Evolutionary conservation across 805 yeast species (phyloP).

Genomic region (Candida patagonica): DNA sequence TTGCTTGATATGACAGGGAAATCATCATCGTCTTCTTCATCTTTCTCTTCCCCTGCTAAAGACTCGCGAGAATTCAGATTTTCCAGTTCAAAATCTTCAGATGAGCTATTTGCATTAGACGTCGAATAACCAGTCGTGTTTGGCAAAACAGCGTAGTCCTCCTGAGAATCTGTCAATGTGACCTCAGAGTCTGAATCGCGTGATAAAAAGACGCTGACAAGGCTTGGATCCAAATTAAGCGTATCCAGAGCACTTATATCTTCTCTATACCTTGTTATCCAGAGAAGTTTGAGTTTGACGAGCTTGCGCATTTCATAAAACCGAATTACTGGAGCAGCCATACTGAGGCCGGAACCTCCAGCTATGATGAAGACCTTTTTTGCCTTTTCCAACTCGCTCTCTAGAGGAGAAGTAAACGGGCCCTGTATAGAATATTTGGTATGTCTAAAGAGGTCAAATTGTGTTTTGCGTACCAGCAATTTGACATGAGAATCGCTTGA

Average conservation of each 20-base stretch:
- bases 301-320: slow-evolving; percentile 66
- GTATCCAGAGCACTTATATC: slow-evolving; percentile 73
- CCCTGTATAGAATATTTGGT: slow-evolving; percentile 31
- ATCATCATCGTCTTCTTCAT: background rate
- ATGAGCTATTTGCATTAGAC: slow-evolving; percentile 5
- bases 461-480: slow-evolving; percentile 33
- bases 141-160: background rate
- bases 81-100: slow-evolving; percentile 15
- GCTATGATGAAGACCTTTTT: slow-evolving; percentile 42
- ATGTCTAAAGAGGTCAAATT: slow-evolving; percentile 14
- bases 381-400: slow-evolving; percentile 36
- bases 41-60: background rate
- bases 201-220: slow-evolving; percentile 40
- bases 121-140: slow-evolving; percentile 1
- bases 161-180: background rate
- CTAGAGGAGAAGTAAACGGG: slow-evolving; percentile 24
- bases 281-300: slow-evolving; percentile 58
- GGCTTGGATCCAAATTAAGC: slow-evolving; percentile 37
- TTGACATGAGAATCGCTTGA: slow-evolving; percentile 36
- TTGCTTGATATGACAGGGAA: too few species aligned
- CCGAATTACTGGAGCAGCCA: slow-evolving; percentile 73
- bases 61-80: slow-evolving; percentile 11
- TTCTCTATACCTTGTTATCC: slow-evolving; percentile 76
- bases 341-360: slow-evolving; percentile 77
- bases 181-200: slow-evolving; percentile 24